phyloP scores from a whole-genome alignment of 768 basidiomycete genomes.

The Calocera cornea region DNA sequence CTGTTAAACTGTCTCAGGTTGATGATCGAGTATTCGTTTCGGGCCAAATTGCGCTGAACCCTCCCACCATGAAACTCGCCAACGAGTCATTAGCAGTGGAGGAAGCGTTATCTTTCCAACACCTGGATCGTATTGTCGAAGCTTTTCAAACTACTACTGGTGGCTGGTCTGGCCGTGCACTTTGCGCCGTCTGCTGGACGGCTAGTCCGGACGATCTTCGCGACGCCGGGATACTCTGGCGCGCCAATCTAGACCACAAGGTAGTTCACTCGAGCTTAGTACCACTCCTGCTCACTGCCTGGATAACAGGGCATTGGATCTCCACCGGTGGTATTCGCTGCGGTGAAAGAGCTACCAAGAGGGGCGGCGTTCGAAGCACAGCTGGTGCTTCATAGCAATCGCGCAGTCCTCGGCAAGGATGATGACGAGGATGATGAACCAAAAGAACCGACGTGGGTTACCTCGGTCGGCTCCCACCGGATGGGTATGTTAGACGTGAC shows the following conservation, averaged over 20 bases:
- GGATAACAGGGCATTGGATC: not conserved
- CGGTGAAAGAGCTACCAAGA: slow-evolving; percentile 54
- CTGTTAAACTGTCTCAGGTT: slow-evolving; percentile 34
- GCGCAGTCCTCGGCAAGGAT: slow-evolving; percentile 36
- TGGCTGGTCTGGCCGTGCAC: slow-evolving; percentile 48
- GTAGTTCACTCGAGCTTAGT: slow-evolving; percentile 4
- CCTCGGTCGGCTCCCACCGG: not conserved
- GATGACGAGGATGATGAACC: slow-evolving; percentile 21
- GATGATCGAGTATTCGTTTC: slow-evolving; percentile 73
- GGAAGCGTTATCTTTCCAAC: slow-evolving; percentile 64
- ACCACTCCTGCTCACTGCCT: too few species aligned
- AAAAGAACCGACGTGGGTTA: slow-evolving; percentile 2
- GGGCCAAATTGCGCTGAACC: slow-evolving; percentile 87
- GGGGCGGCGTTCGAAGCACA: slow-evolving; percentile 65
- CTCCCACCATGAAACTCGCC: slow-evolving; percentile 56
- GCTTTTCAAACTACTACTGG: slow-evolving; percentile 44
- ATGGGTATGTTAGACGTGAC: not conserved
- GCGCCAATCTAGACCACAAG: slow-evolving; percentile 16
- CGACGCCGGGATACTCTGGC: slow-evolving; percentile 32
- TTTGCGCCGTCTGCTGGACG: slow-evolving; percentile 56
- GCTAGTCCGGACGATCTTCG: slow-evolving; percentile 22
- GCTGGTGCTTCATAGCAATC: slow-evolving; percentile 50
- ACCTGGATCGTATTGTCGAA: slow-evolving; percentile 51
- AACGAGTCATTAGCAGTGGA: slow-evolving; percentile 47
- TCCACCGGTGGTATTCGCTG: slow-evolving; percentile 42